Evolutionary conservation across 495 filamentous ascomycete species (phyloP).

Genomic region (Sordaria brevicollis): DNA sequence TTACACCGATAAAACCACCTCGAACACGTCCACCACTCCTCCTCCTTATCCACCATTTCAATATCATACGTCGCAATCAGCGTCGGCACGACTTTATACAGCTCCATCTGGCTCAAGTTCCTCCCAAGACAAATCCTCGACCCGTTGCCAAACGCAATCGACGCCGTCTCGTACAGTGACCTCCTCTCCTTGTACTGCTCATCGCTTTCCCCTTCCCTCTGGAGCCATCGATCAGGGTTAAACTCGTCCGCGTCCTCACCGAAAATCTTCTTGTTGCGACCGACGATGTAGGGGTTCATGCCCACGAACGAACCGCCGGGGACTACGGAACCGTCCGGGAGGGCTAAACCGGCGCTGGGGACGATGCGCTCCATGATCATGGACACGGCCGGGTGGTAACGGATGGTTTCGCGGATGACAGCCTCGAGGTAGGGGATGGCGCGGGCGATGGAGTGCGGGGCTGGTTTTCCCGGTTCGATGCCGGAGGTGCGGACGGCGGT

Average conservation of each 20-base stretch:
- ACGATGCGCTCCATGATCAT: slow-evolving; percentile 49
- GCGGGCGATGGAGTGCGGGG: slow-evolving; percentile 10
- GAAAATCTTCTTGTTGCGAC: slow-evolving; percentile 35
- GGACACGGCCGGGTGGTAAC: slow-evolving; percentile 44
- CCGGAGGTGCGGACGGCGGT: slow-evolving; percentile 10
- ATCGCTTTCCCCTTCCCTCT: slow-evolving; percentile 19
- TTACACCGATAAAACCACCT: slow-evolving; percentile 14
- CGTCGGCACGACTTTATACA: slow-evolving; percentile 55
- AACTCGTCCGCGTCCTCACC: slow-evolving; percentile 39
- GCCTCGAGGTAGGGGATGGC: slow-evolving; percentile 48
- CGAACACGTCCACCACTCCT: slow-evolving; percentile 12
- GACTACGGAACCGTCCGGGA: slow-evolving; percentile 43
- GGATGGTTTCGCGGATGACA: slow-evolving; percentile 48
- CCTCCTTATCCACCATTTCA: slow-evolving; percentile 8
- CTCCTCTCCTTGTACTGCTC: slow-evolving; percentile 8
- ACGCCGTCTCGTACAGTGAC: slow-evolving; percentile 12
- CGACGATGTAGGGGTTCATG: slow-evolving; percentile 25
- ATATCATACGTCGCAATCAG: slow-evolving; percentile 44
- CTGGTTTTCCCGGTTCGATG: slow-evolving; percentile 4
- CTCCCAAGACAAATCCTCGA: slow-evolving; percentile 53
- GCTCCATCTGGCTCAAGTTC: slow-evolving; percentile 52
- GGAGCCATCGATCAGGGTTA: slow-evolving; percentile 38
- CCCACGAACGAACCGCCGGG: slow-evolving; percentile 34
- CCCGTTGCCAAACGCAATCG: slow-evolving; percentile 49
- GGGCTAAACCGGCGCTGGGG: slow-evolving; percentile 29